A percentile compares a stretch with the other conserved stretches of the same genome.
phyloP scores from a whole-genome alignment of 768 basidiomycete genomes.

The Amanita rubescens region DNA sequence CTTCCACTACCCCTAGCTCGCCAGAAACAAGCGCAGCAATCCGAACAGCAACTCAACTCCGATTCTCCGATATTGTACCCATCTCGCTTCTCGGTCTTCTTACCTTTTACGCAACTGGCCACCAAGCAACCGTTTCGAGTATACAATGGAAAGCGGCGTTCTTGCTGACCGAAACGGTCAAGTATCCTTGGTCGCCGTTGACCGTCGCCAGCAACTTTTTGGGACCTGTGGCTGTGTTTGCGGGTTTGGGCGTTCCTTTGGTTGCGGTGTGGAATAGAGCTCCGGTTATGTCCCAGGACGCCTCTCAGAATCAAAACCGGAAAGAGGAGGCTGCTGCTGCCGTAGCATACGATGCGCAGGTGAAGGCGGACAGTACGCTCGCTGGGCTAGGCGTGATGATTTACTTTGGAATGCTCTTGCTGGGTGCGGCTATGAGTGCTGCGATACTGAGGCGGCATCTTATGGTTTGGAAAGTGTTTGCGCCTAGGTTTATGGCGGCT shows the following conservation, averaged over 20 bases:
- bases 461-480: slow-evolving; percentile 99
- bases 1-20: slow-evolving; percentile 2
- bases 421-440: slow-evolving; percentile 66
- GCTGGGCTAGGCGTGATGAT: slow-evolving; percentile 58
- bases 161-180: slow-evolving; percentile 60
- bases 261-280: slow-evolving; percentile 79
- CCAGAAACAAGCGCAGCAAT: neutral
- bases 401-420: slow-evolving; percentile 57
- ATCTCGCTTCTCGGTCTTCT: slow-evolving; percentile 72
- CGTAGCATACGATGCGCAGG: slow-evolving; percentile 21
- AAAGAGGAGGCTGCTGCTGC: neutral
- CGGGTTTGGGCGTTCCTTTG: slow-evolving; percentile 58
- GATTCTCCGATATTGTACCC: slow-evolving; percentile 64
- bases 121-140: slow-evolving; percentile 82
- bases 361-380: slow-evolving; percentile 34
- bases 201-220: slow-evolving; percentile 74
- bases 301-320: neutral
- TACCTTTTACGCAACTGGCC: slow-evolving; percentile 83
- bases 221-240: slow-evolving; percentile 57
- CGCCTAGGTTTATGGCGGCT: slow-evolving; percentile 85
- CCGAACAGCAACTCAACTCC: slow-evolving; percentile 25
- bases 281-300: slow-evolving; percentile 32
- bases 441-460: slow-evolving; percentile 76
- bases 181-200: slow-evolving; percentile 66
- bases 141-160: slow-evolving; percentile 97